These are phyloP conservation scores for Coemansia sp. DNA, from an alignment of 192 early-diverging fungal species.

Conservation along the genomic window DNA sequence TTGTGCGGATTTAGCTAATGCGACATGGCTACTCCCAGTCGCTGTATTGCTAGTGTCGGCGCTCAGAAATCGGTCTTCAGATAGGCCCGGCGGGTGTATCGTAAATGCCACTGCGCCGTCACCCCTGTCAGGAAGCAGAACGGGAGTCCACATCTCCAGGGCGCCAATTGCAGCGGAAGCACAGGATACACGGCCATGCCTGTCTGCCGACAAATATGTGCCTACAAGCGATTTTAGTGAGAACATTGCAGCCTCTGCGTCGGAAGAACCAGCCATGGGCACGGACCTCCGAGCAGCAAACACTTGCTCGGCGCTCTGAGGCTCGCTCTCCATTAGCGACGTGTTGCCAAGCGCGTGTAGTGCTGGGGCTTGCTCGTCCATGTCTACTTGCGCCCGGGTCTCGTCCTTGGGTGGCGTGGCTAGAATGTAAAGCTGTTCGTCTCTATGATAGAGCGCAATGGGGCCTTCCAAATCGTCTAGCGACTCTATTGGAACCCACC, in stretches of 20 bases:
- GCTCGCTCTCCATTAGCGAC: constrained; percentile 13
- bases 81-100: constrained; percentile 14
- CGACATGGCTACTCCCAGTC: background rate
- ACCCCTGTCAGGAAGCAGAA: constrained; percentile 29
- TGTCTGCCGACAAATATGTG: constrained; percentile 24
- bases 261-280: constrained; percentile 6
- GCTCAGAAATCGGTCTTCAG: constrained; percentile 14
- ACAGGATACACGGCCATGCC: constrained; percentile 12
- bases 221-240: constrained; percentile 31
- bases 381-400: background rate
- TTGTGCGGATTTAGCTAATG: background rate
- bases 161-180: constrained; percentile 27
- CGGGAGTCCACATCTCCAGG: constrained; percentile 42
- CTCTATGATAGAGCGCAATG: constrained; percentile 15
- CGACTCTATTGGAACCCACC: constrained; percentile 30
- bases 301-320: constrained; percentile 29
- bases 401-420: constrained; percentile 12
- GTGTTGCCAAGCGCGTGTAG: constrained; percentile 1
- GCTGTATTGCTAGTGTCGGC: background rate
- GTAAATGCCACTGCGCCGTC: constrained; percentile 35
- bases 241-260: constrained; percentile 10
- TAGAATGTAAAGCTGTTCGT: constrained; percentile 6
- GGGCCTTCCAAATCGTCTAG: constrained; percentile 30
- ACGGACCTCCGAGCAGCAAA: constrained; percentile 40
- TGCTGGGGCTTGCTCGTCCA: background rate